A percentile compares a stretch with the other conserved stretches of the same genome.
Evolutionary conservation across 768 basidiomycete genomes (phyloP).

Genomic region (Lactarius trivialis): DNA sequence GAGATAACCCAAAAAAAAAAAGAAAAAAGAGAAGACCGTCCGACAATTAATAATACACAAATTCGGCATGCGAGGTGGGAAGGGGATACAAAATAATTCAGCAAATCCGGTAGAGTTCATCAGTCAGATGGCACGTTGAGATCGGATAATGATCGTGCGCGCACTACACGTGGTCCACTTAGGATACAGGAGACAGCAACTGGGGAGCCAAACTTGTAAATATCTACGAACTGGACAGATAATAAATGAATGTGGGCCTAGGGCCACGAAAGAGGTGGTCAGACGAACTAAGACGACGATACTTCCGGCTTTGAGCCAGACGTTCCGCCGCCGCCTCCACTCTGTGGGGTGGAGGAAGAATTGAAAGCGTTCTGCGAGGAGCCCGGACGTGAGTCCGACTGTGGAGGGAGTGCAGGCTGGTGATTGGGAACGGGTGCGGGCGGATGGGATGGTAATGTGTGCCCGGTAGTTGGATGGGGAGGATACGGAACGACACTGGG

Average conservation of each 20-base stretch:
- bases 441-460: constrained; percentile 40
- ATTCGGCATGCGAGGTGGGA: constrained; percentile 2
- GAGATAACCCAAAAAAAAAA: neutral
- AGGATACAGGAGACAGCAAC: neutral
- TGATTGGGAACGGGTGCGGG: constrained; percentile 32
- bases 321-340: constrained; percentile 24
- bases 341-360: constrained; percentile 34
- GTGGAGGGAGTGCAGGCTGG: constrained; percentile 27
- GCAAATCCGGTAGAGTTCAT: constrained; percentile 1
- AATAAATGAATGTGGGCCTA: constrained; percentile 22
- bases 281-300: constrained; percentile 23
- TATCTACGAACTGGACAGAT: constrained; percentile 15
- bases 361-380: constrained; percentile 57
- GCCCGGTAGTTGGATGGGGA: constrained; percentile 36
- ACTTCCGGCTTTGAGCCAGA: constrained; percentile 24
- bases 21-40: constrained; percentile 1
- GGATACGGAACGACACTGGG: constrained; percentile 38
- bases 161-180: constrained; percentile 14
- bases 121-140: constrained; percentile 10
- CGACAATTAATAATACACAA: constrained; percentile 19
- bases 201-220: constrained; percentile 13
- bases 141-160: constrained; percentile 13
- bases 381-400: constrained; percentile 34
- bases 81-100: constrained; percentile 16
- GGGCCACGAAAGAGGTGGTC: constrained; percentile 6